Evolutionary conservation across 1,284 basidiomycete species (phyloP).

Genomic region (Sanghuangporus sanghuang): DNA sequence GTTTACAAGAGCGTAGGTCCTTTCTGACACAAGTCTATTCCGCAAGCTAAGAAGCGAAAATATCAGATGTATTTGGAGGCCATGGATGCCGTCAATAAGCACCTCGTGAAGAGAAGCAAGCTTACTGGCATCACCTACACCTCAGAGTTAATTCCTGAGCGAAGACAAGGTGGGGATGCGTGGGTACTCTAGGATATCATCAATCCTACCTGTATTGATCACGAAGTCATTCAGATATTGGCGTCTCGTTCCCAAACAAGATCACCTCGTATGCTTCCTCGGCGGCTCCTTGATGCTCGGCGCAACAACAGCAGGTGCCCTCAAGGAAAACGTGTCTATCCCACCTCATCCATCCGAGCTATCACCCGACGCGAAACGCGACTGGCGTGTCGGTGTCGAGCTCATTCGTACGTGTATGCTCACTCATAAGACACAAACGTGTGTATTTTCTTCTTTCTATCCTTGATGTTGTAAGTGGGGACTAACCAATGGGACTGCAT

Average conservation of each 20-base stretch:
- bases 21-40: neutral
- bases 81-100: slow-evolving; percentile 75
- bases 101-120: slow-evolving; percentile 65
- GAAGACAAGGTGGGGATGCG: slow-evolving; percentile 40
- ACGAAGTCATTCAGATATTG: slow-evolving; percentile 43
- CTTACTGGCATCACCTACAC: slow-evolving; percentile 69
- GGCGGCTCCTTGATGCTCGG: slow-evolving; percentile 90
- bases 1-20: slow-evolving; percentile 69
- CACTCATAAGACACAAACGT: slow-evolving; percentile 85
- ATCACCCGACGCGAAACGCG: slow-evolving; percentile 53
- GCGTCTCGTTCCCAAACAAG: slow-evolving; percentile 82
- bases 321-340: slow-evolving; percentile 43
- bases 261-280: slow-evolving; percentile 95
- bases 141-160: slow-evolving; percentile 70
- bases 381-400: slow-evolving; percentile 80
- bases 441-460: slow-evolving; percentile 28
- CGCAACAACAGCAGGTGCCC: slow-evolving; percentile 64
- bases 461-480: neutral
- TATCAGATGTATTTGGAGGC: slow-evolving; percentile 81
- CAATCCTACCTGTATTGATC: slow-evolving; percentile 11
- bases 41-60: neutral
- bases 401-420: slow-evolving; percentile 85
- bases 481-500: neutral
- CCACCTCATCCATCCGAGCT: slow-evolving; percentile 59
- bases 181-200: slow-evolving; percentile 28